Conservation (phyloP, 2,329 filamentous ascomycete genomes). For the Fusarium longipes region DNA sequence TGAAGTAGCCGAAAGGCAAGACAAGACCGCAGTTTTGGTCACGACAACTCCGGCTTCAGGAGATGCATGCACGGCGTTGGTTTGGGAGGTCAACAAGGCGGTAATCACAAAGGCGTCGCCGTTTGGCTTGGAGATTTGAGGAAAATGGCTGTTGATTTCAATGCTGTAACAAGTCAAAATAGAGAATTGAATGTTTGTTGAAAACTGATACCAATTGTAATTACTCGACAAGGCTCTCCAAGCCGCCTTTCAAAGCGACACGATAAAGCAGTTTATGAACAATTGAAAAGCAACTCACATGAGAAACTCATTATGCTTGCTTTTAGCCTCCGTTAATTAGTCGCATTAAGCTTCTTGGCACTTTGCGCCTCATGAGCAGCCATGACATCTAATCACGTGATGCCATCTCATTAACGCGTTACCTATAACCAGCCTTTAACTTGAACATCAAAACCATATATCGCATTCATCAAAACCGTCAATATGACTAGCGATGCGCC, state of each 20-base stretch:
- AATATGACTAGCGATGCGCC: constrained; percentile 53
- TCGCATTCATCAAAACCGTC: constrained; percentile 31
- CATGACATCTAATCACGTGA: constrained; percentile 45
- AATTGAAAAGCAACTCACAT: constrained; percentile 7
- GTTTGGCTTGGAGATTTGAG: constrained; percentile 42
- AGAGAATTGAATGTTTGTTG: constrained; percentile 37
- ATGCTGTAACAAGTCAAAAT: constrained; percentile 39
- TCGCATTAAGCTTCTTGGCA: constrained; percentile 23
- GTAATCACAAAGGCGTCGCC: constrained; percentile 47
- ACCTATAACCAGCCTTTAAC: constrained; percentile 18
- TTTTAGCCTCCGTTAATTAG: constrained; percentile 12
- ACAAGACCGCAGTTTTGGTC: constrained; percentile 29
- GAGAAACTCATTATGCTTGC: background rate
- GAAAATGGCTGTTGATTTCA: constrained; percentile 33
- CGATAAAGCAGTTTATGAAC: background rate
- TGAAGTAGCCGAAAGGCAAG: constrained; percentile 35
- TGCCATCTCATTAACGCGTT: constrained; percentile 27
- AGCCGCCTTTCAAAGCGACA: background rate
- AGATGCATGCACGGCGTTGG: constrained; percentile 51
- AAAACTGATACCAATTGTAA: constrained; percentile 15
- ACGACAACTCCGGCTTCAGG: constrained; percentile 41
- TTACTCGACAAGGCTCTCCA: background rate
- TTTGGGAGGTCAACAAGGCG: constrained; percentile 42
- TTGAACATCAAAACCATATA: constrained; percentile 26
- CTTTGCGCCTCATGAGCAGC: constrained; percentile 3